These are phyloP conservation scores for Persicaria tinctoria DNA, from an alignment of 148 eudicot species.

Conservation along the genomic window DNA sequence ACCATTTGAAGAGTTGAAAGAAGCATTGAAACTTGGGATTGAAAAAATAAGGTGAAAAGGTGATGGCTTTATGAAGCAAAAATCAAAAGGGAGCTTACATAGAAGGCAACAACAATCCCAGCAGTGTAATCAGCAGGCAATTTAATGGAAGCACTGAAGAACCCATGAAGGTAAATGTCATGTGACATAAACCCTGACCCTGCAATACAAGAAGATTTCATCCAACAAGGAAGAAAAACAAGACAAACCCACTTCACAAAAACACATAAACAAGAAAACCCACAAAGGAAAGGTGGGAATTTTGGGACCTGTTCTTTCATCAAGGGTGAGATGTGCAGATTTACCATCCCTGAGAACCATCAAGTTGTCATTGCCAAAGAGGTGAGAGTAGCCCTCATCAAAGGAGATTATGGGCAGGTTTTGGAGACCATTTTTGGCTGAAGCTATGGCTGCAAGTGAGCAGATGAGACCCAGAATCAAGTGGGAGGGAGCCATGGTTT, in stretches of 20 bases:
- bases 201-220: constrained; percentile 14
- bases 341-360: constrained; percentile 80
- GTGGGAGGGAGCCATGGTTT: constrained; percentile 18
- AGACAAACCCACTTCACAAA: constrained; percentile 12
- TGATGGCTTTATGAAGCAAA: background rate
- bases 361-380: constrained; percentile 81
- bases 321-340: constrained; percentile 73
- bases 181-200: constrained; percentile 91
- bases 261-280: background rate
- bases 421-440: constrained; percentile 23
- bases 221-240: background rate
- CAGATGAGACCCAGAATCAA: constrained; percentile 19
- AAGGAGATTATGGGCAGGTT: constrained; percentile 63
- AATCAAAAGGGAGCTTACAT: constrained; percentile 38
- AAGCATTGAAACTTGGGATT: background rate
- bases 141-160: constrained; percentile 88
- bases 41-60: background rate
- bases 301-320: constrained; percentile 69
- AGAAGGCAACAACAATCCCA: constrained; percentile 93
- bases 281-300: background rate
- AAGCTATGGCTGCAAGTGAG: constrained; percentile 31
- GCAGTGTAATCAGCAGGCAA: constrained; percentile 91
- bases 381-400: constrained; percentile 93
- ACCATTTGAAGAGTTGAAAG: background rate
- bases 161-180: constrained; percentile 75